Conservation (phyloP, 2,329 filamentous ascomycete genomes). For the Aspergillus arachidicola region DNA sequence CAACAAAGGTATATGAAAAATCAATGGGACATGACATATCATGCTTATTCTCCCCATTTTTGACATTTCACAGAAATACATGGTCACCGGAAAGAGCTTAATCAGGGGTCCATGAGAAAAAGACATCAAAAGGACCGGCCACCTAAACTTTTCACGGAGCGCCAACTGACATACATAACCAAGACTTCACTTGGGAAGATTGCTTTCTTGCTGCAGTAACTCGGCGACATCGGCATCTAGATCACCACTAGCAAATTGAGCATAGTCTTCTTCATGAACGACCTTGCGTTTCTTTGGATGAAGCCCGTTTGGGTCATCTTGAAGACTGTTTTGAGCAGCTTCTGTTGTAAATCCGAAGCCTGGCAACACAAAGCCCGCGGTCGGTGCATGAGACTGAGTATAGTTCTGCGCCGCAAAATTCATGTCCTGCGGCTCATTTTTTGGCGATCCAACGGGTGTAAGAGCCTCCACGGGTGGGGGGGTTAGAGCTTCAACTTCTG, state of each 20-base stretch:
- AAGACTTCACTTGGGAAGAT: conserved; percentile 17
- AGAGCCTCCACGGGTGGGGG: conserved; percentile 68
- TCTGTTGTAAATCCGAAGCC: conserved; percentile 22
- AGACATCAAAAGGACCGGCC: background rate
- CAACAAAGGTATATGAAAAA: background rate
- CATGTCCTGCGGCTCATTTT: conserved; percentile 38
- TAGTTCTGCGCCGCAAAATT: conserved; percentile 26
- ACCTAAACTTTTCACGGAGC: background rate
- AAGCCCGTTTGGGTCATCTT: conserved; percentile 31
- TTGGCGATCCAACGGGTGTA: conserved; percentile 55
- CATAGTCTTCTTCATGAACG: conserved; percentile 44
- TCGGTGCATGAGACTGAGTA: conserved; percentile 5
- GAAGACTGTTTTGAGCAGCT: conserved; percentile 24
- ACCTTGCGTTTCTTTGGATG: conserved; percentile 54
- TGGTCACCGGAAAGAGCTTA: background rate
- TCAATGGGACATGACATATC: background rate
- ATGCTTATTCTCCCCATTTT: conserved; percentile 42
- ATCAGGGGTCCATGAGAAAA: background rate
- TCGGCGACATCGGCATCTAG: conserved; percentile 65
- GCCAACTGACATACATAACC: background rate
- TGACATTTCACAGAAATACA: background rate
- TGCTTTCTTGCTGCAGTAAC: conserved; percentile 54
- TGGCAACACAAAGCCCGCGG: conserved; percentile 23
- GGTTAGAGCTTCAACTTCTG: conserved; percentile 83
- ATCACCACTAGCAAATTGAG: conserved; percentile 54